Percentiles rank a stretch among this genome's conserved stretches.
phyloP scores from a whole-genome alignment of 805 yeast species.

The Kazachstania africana region DNA sequence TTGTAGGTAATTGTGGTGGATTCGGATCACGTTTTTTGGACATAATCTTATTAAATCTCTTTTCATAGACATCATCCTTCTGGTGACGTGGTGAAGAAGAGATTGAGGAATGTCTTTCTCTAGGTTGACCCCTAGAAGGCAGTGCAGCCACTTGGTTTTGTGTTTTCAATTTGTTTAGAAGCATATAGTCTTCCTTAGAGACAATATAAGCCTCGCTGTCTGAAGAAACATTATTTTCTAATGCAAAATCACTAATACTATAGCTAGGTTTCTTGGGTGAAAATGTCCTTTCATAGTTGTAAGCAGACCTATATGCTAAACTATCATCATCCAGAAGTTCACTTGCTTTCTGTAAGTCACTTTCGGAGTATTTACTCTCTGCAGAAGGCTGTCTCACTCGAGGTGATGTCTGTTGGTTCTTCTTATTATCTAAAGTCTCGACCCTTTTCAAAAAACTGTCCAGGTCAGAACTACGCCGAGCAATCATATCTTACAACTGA shows the following conservation, averaged over 20 bases:
- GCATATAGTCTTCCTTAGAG: constrained; percentile 21
- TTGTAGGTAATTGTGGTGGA: constrained; percentile 6
- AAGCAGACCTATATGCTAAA: constrained; percentile 21
- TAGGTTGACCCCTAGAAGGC: too few relatives aligned
- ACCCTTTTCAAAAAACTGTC: constrained; percentile 19
- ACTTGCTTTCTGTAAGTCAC: not conserved
- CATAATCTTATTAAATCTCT: not conserved
- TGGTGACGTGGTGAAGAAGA: too few relatives aligned
- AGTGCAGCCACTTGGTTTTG: too few relatives aligned
- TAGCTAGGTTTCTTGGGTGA: constrained; percentile 14
- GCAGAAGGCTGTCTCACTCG: not conserved
- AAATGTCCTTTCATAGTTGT: constrained; percentile 22
- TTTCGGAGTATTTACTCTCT: constrained; percentile 1
- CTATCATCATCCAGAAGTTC: not conserved
- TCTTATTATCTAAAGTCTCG: constrained; percentile 13
- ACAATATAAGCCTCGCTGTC: constrained; percentile 7
- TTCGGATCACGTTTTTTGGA: not conserved
- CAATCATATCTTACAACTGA: too few relatives aligned
- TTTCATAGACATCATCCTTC: not conserved
- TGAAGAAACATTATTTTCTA: too few relatives aligned
- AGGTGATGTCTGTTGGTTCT: not conserved
- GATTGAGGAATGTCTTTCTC: too few relatives aligned
- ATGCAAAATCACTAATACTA: constrained; percentile 3
- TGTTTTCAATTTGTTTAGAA: constrained; percentile 15
- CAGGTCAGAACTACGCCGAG: constrained; percentile 15